Conservation (phyloP, 2,329 filamentous ascomycete genomes). For the Paraphoma chrysanthemicola region DNA sequence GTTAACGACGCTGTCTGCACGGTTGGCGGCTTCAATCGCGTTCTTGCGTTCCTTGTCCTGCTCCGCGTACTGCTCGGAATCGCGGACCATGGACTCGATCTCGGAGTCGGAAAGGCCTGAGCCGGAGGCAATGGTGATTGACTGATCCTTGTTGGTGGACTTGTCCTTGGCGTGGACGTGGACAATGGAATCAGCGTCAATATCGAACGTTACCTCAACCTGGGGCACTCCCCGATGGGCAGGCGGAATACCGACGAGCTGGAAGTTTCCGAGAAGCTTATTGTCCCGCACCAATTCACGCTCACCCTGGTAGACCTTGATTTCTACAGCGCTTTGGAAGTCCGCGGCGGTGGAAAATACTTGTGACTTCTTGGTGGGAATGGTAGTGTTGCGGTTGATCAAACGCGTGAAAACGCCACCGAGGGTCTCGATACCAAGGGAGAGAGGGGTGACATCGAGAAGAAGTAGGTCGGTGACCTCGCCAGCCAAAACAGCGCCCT, state of each 20-base stretch:
- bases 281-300: slow-evolving; percentile 98
- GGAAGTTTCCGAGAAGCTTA: slow-evolving; percentile 99
- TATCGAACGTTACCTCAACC: slow-evolving; percentile 98
- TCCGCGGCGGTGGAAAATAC: slow-evolving; percentile 97
- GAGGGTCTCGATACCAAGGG: slow-evolving; percentile 97
- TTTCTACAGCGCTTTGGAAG: slow-evolving; percentile 98
- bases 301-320: slow-evolving; percentile 99
- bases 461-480: slow-evolving; percentile 96
- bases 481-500: slow-evolving; percentile 94
- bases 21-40: slow-evolving; percentile 95
- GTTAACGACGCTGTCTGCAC: slow-evolving; percentile 93
- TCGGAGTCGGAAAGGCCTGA: slow-evolving; percentile 94
- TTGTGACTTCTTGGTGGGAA: slow-evolving; percentile 99
- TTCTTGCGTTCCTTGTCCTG: slow-evolving; percentile 95
- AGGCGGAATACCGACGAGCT: slow-evolving; percentile 95
- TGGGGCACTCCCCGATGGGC: slow-evolving; percentile 96
- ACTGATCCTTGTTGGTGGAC: slow-evolving; percentile 99
- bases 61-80: slow-evolving; percentile 96
- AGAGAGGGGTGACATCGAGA: slow-evolving; percentile 93
- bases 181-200: slow-evolving; percentile 96
- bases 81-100: slow-evolving; percentile 97
- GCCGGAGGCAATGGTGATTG: slow-evolving; percentile 97
- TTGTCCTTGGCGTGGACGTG: slow-evolving; percentile 99
- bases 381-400: slow-evolving; percentile 99
- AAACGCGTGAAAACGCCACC: slow-evolving; percentile 97